A percentile compares a stretch with the other conserved stretches of the same genome.
Conservation (phyloP, 768 basidiomycete species). For the Boletus patriciae region DNA sequence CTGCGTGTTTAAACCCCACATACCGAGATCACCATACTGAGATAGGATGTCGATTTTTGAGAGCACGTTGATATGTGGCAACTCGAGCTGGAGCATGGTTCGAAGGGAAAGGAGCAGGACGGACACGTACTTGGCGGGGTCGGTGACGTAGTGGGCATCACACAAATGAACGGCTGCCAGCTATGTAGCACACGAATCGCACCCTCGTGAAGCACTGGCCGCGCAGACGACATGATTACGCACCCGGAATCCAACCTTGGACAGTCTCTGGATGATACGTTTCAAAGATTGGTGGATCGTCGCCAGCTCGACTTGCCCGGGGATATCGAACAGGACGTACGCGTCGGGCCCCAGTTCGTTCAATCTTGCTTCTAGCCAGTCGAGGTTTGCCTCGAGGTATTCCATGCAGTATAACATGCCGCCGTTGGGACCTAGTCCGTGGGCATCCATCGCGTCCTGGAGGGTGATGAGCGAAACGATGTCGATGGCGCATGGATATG, state of each 20-base stretch:
- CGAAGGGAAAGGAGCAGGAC: slow-evolving; percentile 88
- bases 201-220: not conserved
- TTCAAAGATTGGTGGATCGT: slow-evolving; percentile 94
- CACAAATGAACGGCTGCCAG: slow-evolving; percentile 93
- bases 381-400: slow-evolving; percentile 92
- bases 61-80: slow-evolving; percentile 97
- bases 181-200: slow-evolving; percentile 43
- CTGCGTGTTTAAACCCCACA: slow-evolving; percentile 19
- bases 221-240: slow-evolving; percentile 37
- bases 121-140: slow-evolving; percentile 92
- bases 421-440: slow-evolving; percentile 91
- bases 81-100: slow-evolving; percentile 96
- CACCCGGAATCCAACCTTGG: slow-evolving; percentile 82
- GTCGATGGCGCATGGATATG: slow-evolving; percentile 89
- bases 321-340: slow-evolving; percentile 93
- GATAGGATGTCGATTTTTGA: slow-evolving; percentile 93
- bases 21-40: slow-evolving; percentile 90
- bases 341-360: slow-evolving; percentile 66
- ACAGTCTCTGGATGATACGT: slow-evolving; percentile 66
- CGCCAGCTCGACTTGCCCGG: slow-evolving; percentile 96
- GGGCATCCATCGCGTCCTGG: slow-evolving; percentile 80
- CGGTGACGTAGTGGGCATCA: slow-evolving; percentile 96
- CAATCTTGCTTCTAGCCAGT: slow-evolving; percentile 76
- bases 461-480: slow-evolving; percentile 86
- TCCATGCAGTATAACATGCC: slow-evolving; percentile 97